Evolutionary conservation across 495 filamentous ascomycete genomes (phyloP).

Genomic region (Lasiosphaeria miniovina): DNA sequence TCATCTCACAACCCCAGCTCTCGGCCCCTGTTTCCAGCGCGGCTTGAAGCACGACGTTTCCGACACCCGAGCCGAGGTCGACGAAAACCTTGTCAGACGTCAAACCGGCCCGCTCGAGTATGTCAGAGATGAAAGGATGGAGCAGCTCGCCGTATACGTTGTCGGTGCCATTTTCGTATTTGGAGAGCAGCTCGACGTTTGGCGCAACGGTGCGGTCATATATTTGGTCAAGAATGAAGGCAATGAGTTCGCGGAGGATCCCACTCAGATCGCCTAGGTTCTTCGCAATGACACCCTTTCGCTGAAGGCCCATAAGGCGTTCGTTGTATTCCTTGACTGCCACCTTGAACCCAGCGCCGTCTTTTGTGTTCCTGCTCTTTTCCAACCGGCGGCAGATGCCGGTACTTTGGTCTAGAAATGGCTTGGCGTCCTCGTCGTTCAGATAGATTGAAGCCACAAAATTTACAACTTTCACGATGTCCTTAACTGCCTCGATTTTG

Average conservation of each 20-base stretch:
- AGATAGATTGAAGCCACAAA: slow-evolving; percentile 72
- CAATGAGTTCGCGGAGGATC: slow-evolving; percentile 66
- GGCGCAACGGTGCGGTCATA: slow-evolving; percentile 92
- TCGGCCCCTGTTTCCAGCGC: slow-evolving; percentile 91
- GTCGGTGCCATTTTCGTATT: slow-evolving; percentile 82
- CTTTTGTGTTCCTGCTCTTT: slow-evolving; percentile 57
- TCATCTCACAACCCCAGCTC: slow-evolving; percentile 95
- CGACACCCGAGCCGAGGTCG: slow-evolving; percentile 91
- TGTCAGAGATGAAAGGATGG: slow-evolving; percentile 73
- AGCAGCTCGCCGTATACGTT: slow-evolving; percentile 94
- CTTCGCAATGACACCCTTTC: slow-evolving; percentile 63
- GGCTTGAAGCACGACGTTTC: slow-evolving; percentile 92
- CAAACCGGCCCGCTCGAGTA: slow-evolving; percentile 74
- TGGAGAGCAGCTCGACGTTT: slow-evolving; percentile 71
- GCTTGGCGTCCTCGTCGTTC: slow-evolving; percentile 57
- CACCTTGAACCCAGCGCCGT: slow-evolving; percentile 63
- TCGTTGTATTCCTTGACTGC: slow-evolving; percentile 75
- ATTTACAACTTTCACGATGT: slow-evolving; percentile 78
- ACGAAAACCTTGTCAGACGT: slow-evolving; percentile 82
- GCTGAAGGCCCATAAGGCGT: slow-evolving; percentile 54
- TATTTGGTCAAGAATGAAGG: slow-evolving; percentile 80
- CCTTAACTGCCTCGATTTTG: slow-evolving; percentile 79
- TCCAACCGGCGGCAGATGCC: slow-evolving; percentile 72
- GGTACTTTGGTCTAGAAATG: slow-evolving; percentile 67
- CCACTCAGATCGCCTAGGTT: slow-evolving; percentile 63